Conservation (phyloP, 2,329 filamentous ascomycete genomes). For the Blastomyces percursus region DNA sequence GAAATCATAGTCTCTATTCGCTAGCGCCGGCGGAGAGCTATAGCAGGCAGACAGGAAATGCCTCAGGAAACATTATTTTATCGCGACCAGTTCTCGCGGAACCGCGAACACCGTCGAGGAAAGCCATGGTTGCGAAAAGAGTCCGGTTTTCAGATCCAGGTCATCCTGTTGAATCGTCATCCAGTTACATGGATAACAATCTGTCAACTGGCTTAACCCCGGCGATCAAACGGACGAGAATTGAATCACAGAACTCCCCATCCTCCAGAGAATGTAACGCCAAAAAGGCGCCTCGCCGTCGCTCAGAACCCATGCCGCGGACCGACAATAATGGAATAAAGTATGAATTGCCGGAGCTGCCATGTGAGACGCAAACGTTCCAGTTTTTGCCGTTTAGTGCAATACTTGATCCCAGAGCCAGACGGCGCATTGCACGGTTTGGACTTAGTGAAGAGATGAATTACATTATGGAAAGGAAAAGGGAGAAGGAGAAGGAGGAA, state of each 20-base stretch:
- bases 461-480: constrained; percentile 32
- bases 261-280: constrained; percentile 13
- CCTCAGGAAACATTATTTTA: not conserved
- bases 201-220: constrained; percentile 37
- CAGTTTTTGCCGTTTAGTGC: constrained; percentile 36
- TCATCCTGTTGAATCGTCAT: constrained; percentile 15
- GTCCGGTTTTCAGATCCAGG: constrained; percentile 38
- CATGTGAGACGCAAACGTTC: constrained; percentile 5
- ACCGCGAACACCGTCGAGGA: constrained; percentile 4
- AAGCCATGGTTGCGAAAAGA: constrained; percentile 23
- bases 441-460: constrained; percentile 40
- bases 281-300: constrained; percentile 18
- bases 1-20: not conserved
- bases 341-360: constrained; percentile 1
- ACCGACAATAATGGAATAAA: constrained; percentile 12
- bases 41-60: not conserved
- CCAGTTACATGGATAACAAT: constrained; percentile 4
- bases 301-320: constrained; percentile 25
- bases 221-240: constrained; percentile 30
- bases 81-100: not conserved
- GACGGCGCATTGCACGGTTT: constrained; percentile 34
- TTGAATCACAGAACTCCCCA: constrained; percentile 14
- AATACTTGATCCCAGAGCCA: constrained; percentile 32
- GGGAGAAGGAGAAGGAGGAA: constrained; percentile 17
- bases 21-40: not conserved